phyloP scores from a whole-genome alignment of 768 basidiomycete species.

The Pleurotus ostreatus region DNA sequence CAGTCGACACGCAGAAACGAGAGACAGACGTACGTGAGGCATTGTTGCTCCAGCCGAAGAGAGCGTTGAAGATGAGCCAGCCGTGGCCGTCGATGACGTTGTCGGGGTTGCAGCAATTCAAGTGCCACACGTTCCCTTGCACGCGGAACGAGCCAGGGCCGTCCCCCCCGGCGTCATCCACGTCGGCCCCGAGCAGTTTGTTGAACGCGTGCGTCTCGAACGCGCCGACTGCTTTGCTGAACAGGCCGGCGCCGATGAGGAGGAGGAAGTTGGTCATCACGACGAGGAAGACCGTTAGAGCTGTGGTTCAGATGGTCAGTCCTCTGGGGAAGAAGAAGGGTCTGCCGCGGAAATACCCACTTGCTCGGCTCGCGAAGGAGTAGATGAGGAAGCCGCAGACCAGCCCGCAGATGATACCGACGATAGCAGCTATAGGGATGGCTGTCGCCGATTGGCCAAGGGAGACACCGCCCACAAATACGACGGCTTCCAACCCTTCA shows the following conservation, averaged over 20 bases:
- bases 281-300: slow-evolving; percentile 83
- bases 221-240: slow-evolving; percentile 70
- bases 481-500: slow-evolving; percentile 89
- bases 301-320: slow-evolving; percentile 24
- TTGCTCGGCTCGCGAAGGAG: slow-evolving; percentile 69
- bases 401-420: slow-evolving; percentile 77
- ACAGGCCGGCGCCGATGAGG: slow-evolving; percentile 92
- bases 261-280: slow-evolving; percentile 89
- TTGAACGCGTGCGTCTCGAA: slow-evolving; percentile 73
- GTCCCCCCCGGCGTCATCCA: slow-evolving; percentile 60
- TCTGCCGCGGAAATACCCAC: slow-evolving; percentile 30
- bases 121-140: slow-evolving; percentile 82
- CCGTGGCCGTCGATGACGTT: slow-evolving; percentile 46
- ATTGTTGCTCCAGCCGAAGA: slow-evolving; percentile 87
- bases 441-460: slow-evolving; percentile 77
- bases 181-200: slow-evolving; percentile 64
- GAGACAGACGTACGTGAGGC: slow-evolving; percentile 50
- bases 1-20: background rate
- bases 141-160: slow-evolving; percentile 87
- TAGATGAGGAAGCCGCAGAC: slow-evolving; percentile 76
- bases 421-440: slow-evolving; percentile 88
- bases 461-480: slow-evolving; percentile 93
- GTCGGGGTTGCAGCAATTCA: slow-evolving; percentile 74
- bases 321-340: background rate
- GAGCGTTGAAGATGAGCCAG: slow-evolving; percentile 81